phyloP scores from a whole-genome alignment of 1,284 basidiomycete species.

The Ustilago vetiveriae region DNA sequence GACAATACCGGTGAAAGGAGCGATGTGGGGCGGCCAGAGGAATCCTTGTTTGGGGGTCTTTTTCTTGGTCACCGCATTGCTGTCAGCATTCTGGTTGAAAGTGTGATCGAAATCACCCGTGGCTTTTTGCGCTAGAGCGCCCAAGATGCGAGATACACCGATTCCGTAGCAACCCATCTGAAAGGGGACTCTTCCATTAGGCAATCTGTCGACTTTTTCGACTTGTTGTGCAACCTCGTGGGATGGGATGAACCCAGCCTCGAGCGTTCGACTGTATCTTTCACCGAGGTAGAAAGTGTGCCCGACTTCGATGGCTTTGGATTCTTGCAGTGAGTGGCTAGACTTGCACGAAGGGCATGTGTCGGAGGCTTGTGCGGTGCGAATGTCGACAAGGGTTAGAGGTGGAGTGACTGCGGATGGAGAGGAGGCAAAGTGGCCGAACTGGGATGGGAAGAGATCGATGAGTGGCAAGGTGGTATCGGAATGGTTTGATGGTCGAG shows the following conservation, averaged over 20 bases:
- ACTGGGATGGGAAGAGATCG: slow-evolving; percentile 48
- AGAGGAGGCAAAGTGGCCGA: slow-evolving; percentile 10
- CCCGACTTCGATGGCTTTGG: slow-evolving; percentile 66
- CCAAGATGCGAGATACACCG: slow-evolving; percentile 66
- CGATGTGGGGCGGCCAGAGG: slow-evolving; percentile 58
- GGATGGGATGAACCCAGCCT: slow-evolving; percentile 38
- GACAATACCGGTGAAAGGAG: slow-evolving; percentile 53
- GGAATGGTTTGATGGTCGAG: neutral
- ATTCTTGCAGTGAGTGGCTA: slow-evolving; percentile 33
- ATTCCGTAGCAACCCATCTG: slow-evolving; percentile 69
- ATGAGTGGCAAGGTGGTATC: slow-evolving; percentile 11
- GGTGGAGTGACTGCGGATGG: slow-evolving; percentile 12
- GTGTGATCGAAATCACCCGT: slow-evolving; percentile 5
- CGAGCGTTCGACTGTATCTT: slow-evolving; percentile 62
- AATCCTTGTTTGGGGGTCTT: slow-evolving; percentile 43
- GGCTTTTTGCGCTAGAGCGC: slow-evolving; percentile 61
- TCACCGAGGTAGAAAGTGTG: slow-evolving; percentile 68
- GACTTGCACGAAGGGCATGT: slow-evolving; percentile 51
- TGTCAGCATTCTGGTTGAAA: neutral
- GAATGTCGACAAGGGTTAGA: slow-evolving; percentile 34
- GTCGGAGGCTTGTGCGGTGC: slow-evolving; percentile 49
- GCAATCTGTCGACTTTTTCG: slow-evolving; percentile 4
- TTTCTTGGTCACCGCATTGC: neutral
- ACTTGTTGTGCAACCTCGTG: neutral
- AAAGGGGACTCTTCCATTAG: slow-evolving; percentile 47